These are phyloP conservation scores for Cladophialophora chaetospira DNA, from an alignment of 2,329 filamentous ascomycete species.

Conservation along the genomic window DNA sequence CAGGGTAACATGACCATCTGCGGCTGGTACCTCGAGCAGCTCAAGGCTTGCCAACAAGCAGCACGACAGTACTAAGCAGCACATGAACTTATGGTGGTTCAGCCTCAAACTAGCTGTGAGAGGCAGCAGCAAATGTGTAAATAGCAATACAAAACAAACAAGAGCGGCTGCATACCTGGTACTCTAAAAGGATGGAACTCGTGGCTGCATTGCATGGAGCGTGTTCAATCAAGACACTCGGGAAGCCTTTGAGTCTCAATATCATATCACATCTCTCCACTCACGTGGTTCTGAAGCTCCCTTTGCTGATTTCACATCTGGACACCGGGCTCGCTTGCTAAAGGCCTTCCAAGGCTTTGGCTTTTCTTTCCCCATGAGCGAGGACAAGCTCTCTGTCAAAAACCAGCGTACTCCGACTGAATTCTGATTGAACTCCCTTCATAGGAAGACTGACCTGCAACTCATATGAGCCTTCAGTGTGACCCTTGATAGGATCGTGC, in stretches of 20 bases:
- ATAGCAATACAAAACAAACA: not conserved
- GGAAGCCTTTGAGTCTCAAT: not conserved
- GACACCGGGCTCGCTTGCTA: no score
- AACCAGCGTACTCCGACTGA: no score
- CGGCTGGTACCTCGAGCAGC: slow-evolving; percentile 96
- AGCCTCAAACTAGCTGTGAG: not conserved
- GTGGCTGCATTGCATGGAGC: not conserved
- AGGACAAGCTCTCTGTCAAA: no score
- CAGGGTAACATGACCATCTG: slow-evolving; percentile 92
- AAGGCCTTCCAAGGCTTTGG: no score
- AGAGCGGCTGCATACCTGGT: not conserved
- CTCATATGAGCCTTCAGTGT: no score
- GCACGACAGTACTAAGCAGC: slow-evolving; percentile 64
- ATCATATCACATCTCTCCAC: slow-evolving; percentile 3
- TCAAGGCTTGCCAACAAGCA: slow-evolving; percentile 84
- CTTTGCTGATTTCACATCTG: no score
- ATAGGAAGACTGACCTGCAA: no score
- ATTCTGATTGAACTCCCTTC: no score
- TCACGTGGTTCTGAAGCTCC: not conserved
- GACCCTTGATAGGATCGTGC: no score
- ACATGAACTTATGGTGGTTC: not conserved
- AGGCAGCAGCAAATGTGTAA: not conserved
- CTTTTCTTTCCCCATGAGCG: no score
- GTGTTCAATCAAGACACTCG: not conserved
- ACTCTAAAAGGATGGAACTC: not conserved